These are phyloP conservation scores for Flueggea neowawraea DNA, from an alignment of 441 rosid species.

Conservation along the genomic window DNA sequence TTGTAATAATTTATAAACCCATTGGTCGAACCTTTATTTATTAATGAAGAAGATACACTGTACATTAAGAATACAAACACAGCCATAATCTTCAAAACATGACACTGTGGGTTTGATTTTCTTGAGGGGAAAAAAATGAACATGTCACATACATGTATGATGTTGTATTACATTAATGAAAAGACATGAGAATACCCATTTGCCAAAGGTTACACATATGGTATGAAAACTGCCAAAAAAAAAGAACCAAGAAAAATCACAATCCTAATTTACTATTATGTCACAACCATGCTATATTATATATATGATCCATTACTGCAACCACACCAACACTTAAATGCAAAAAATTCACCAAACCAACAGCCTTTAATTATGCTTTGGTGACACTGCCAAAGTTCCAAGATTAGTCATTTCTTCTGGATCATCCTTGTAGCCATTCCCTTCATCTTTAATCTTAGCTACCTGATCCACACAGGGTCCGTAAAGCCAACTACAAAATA, in stretches of 20 bases:
- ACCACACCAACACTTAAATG: no score
- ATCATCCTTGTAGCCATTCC: slow-evolving; percentile 32
- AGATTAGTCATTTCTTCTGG: slow-evolving; percentile 26
- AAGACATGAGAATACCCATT: background rate
- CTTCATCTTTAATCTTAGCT: slow-evolving; percentile 30
- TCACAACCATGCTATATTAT: no score
- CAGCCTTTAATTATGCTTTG: no score
- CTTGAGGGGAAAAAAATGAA: background rate
- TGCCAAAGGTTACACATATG: background rate
- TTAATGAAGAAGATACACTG: background rate
- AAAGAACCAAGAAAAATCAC: no score
- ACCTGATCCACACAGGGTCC: slow-evolving; percentile 49
- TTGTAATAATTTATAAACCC: no score
- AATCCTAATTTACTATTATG: no score
- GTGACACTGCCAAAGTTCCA: background rate
- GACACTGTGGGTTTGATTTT: background rate
- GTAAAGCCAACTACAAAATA: slow-evolving; percentile 72
- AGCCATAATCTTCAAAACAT: background rate
- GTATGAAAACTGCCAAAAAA: background rate
- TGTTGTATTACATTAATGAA: background rate
- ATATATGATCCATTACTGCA: no score
- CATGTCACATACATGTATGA: background rate
- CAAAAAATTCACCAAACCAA: no score
- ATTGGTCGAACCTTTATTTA: background rate
- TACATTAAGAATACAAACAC: background rate